These are phyloP conservation scores for Protomyces gravidus DNA, from an alignment of 1,139 yeast genomes.

Conservation along the genomic window DNA sequence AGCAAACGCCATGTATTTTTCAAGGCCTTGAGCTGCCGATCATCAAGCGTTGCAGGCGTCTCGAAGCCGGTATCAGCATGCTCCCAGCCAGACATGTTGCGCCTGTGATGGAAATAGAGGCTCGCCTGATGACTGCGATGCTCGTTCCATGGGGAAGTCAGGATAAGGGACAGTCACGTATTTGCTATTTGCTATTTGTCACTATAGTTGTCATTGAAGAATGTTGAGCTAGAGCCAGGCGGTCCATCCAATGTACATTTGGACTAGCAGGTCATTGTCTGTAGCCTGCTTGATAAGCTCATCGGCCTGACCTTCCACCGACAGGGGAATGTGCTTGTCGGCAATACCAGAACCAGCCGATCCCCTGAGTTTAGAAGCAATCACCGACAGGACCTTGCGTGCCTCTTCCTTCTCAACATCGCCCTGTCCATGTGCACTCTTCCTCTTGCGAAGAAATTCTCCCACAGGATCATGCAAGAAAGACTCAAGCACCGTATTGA, in stretches of 20 bases:
- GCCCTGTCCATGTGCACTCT: slow-evolving; percentile 32
- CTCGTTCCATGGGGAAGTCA: not conserved
- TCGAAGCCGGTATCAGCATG: slow-evolving; percentile 1
- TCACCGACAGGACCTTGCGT: slow-evolving; percentile 58
- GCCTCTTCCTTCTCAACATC: slow-evolving; percentile 33
- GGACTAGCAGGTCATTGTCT: slow-evolving; percentile 62
- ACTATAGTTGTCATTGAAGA: too few relatives aligned
- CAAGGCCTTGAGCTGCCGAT: not conserved
- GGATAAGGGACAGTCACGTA: not conserved
- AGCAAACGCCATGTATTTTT: not conserved
- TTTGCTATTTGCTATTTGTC: too few relatives aligned
- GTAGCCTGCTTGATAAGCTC: slow-evolving; percentile 80
- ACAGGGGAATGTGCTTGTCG: slow-evolving; percentile 55
- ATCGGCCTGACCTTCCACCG: slow-evolving; percentile 91
- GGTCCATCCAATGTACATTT: slow-evolving; percentile 74
- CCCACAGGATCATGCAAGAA: slow-evolving; percentile 87
- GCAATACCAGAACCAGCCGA: slow-evolving; percentile 72
- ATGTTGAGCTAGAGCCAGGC: slow-evolving; percentile 10
- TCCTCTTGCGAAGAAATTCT: slow-evolving; percentile 46
- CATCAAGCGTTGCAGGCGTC: not conserved
- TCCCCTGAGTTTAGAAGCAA: slow-evolving; percentile 80
- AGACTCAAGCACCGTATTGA: slow-evolving; percentile 88
- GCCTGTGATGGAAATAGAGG: not conserved
- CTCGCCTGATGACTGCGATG: not conserved
- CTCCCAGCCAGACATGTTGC: not conserved